Evolutionary conservation across 2,329 filamentous ascomycete genomes (phyloP), one percentile per base, ranked within the genome.

Genomic region (Metarhizium album): DNA sequence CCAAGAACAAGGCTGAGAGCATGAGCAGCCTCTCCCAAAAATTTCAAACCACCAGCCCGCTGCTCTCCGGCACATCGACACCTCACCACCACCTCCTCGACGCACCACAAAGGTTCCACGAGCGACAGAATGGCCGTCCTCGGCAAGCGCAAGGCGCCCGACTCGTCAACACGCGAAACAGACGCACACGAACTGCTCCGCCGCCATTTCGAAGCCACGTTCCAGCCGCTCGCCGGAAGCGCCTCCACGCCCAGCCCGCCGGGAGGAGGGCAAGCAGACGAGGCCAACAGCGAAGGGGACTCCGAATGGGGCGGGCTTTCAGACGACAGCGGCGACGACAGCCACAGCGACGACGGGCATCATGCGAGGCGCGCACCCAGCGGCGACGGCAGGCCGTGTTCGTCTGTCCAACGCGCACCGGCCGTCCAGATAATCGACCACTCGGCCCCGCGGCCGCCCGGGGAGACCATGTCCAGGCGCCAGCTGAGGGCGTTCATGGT

Each of bases 171-270:
- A 23, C 68, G 64, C 1, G 65, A 70, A 40, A 72, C 79, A 56
- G 76, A 83, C 52, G 75, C 86, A 13, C 82, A 87, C 58, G 87
- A 84, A 51, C 78, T 90, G 52, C 87, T 98, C 61, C 82, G 83
- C 52, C 81, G 80, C 58, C 86, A 91, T 64, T 97, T 97, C 63
- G 93, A 96, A 69, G 80, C 87, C 27, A 83, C 86, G 63, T 97
- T 96, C 71, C 80, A 82, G 63, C 89, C 91, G 8, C 67, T 95
- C 38, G 74, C 74, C 40, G 64, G 67, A 61, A 45, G 13, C 5
- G 2, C 24, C 3, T 23, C 42, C 38, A 42, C 4, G 5, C 6
- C 40, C 8, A 43, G 16, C 4, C 42, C 56, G 42, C n/a, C n/a
- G n/a, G n/a, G n/a, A n/a, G 55, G 56, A 55, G 42, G 54, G 57